These are phyloP conservation scores for Ramaria sp. DNA, from an alignment of 768 basidiomycete genomes.

Conservation along the genomic window DNA sequence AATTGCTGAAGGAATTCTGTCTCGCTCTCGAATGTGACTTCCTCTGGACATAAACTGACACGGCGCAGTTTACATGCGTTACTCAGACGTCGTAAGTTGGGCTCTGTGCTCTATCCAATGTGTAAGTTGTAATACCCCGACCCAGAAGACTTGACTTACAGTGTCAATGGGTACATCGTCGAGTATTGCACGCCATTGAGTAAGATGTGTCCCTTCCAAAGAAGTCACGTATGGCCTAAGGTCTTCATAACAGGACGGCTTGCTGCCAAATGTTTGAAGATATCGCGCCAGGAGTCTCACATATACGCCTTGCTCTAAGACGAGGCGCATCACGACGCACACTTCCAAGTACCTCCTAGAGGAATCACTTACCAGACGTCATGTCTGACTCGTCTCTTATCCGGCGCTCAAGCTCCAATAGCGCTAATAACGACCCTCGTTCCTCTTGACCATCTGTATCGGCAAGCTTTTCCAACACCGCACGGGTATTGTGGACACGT, in stretches of 20 bases:
- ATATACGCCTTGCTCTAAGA: conserved; percentile 15
- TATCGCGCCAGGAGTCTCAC: conserved; percentile 50
- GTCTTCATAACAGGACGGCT: conserved; percentile 83
- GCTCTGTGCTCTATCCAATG: conserved; percentile 31
- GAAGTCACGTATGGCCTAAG: conserved; percentile 48
- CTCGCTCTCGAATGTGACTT: conserved; percentile 50
- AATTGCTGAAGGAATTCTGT: conserved; percentile 38
- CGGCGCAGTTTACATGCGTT: conserved; percentile 71
- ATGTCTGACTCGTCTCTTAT: conserved; percentile 25
- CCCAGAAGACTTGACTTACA: conserved; percentile 25
- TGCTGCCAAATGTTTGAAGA: conserved; percentile 63
- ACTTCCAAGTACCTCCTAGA: not conserved
- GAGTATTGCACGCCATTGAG: conserved; percentile 39
- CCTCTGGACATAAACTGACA: conserved; percentile 36
- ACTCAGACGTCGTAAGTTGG: conserved; percentile 54
- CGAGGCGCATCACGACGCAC: not conserved
- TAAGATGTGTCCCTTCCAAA: conserved; percentile 35
- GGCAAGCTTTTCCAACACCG: conserved; percentile 45
- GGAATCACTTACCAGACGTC: conserved; percentile 26
- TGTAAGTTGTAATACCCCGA: not conserved
- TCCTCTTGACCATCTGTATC: conserved; percentile 61
- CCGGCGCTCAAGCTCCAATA: conserved; percentile 67
- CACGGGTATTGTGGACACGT: conserved; percentile 21
- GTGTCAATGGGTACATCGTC: conserved; percentile 34
- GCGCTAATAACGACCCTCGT: conserved; percentile 60